These are phyloP conservation scores for Talaromyces sp. DNA, from an alignment of 2,329 filamentous ascomycete species.

Conservation along the genomic window DNA sequence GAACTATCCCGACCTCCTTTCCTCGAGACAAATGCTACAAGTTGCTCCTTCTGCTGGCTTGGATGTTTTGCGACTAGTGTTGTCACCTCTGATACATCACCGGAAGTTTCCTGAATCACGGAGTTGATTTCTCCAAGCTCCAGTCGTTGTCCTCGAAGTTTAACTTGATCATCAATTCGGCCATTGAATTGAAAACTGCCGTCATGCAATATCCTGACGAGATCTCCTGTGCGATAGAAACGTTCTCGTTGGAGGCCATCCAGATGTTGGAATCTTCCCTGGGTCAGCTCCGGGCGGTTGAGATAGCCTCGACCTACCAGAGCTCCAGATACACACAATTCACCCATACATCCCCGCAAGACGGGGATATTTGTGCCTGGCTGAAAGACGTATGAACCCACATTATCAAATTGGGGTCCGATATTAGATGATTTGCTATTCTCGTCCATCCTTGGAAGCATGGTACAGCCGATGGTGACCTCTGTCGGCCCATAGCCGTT, in stretches of 20 bases:
- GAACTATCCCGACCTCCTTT: slow-evolving; percentile 5
- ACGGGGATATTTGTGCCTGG: slow-evolving; percentile 69
- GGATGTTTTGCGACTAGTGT: slow-evolving; percentile 72
- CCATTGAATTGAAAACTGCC: slow-evolving; percentile 84
- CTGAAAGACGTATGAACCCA: slow-evolving; percentile 74
- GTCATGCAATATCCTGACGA: slow-evolving; percentile 77
- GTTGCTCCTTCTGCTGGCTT: slow-evolving; percentile 72
- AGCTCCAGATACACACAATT: slow-evolving; percentile 82
- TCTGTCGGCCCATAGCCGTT: slow-evolving; percentile 93
- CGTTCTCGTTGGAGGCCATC: slow-evolving; percentile 51
- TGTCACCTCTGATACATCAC: slow-evolving; percentile 63
- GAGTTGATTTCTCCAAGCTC: slow-evolving; percentile 92
- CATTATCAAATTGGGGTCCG: slow-evolving; percentile 79
- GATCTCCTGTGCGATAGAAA: slow-evolving; percentile 83
- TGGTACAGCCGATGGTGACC: slow-evolving; percentile 87
- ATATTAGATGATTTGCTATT: slow-evolving; percentile 86
- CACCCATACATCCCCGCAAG: slow-evolving; percentile 73
- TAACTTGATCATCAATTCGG: slow-evolving; percentile 85
- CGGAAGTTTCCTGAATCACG: slow-evolving; percentile 62
- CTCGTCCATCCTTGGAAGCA: slow-evolving; percentile 73
- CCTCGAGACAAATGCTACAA: slow-evolving; percentile 69
- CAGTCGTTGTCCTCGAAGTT: slow-evolving; percentile 80
- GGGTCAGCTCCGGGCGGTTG: slow-evolving; percentile 72
- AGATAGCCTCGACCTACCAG: slow-evolving; percentile 88
- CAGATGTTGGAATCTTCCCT: slow-evolving; percentile 69